Conservation (phyloP, 2,329 filamentous ascomycete species). For the Diplodia scrobiculata region DNA sequence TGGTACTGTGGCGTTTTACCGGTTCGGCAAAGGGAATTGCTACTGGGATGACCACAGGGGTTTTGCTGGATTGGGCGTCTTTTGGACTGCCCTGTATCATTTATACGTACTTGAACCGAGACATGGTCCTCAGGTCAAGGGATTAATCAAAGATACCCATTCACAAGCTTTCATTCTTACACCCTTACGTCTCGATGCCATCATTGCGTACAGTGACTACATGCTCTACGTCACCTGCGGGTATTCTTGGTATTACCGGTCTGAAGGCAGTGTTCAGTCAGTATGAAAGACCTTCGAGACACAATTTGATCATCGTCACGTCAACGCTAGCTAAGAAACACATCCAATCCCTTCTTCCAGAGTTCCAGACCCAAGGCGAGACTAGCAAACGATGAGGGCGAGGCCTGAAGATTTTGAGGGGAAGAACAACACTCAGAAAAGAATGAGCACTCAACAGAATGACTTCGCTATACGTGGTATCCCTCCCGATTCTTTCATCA, state of each 20-base stretch:
- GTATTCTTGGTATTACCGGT: too few relatives aligned
- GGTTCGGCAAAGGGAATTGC: neutral
- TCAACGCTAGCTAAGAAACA: too few relatives aligned
- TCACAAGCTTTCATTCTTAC: neutral
- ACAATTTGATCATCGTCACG: too few relatives aligned
- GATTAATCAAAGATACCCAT: slow-evolving; percentile 26
- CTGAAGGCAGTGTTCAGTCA: too few relatives aligned
- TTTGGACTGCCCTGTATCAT: slow-evolving; percentile 1
- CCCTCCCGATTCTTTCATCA: neutral
- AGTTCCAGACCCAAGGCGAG: too few relatives aligned
- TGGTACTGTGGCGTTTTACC: neutral
- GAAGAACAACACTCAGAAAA: neutral
- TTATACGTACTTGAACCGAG: slow-evolving; percentile 9
- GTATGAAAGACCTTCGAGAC: too few relatives aligned
- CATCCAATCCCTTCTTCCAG: too few relatives aligned
- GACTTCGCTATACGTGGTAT: slow-evolving; percentile 7
- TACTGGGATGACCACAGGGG: neutral
- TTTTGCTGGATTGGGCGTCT: slow-evolving; percentile 7
- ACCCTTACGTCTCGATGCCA: neutral
- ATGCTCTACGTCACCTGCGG: too few relatives aligned
- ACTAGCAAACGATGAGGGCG: neutral
- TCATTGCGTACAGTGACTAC: too few relatives aligned
- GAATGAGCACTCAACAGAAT: neutral
- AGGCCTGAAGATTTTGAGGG: neutral
- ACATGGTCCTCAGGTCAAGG: slow-evolving; percentile 9